phyloP scores from a whole-genome alignment of 176 grass and related monocot species.

The Oryza rufipogon region DNA sequence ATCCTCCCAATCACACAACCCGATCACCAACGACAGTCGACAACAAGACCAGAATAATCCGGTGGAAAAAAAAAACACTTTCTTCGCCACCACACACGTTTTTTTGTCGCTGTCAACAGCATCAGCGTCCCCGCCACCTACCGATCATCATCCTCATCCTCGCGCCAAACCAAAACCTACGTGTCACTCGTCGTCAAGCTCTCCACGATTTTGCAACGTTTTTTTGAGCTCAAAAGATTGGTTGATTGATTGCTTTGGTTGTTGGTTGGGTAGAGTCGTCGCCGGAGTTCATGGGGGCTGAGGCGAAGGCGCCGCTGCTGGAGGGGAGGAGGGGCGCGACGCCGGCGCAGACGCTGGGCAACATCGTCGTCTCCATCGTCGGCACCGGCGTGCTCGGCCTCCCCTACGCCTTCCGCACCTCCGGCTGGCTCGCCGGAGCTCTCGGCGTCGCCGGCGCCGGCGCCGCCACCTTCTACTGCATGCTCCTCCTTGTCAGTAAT shows the following conservation, averaged over 20 bases:
- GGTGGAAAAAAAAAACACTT: not conserved
- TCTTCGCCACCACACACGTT: not conserved
- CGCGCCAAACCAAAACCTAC: not conserved
- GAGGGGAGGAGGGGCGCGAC: slow-evolving; percentile 47
- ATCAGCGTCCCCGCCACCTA: not conserved
- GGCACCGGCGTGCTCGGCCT: slow-evolving; percentile 84
- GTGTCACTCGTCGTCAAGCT: not conserved
- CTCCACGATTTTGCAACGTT: not conserved
- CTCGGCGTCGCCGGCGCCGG: slow-evolving; percentile 60
- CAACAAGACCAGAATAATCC: not conserved
- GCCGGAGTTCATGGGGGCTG: not conserved
- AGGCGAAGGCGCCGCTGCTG: slow-evolving; percentile 48
- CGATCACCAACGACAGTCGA: not conserved
- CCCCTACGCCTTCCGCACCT: slow-evolving; percentile 77
- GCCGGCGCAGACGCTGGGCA: slow-evolving; percentile 70
- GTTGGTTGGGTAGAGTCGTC: no score
- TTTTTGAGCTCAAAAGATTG: not conserved
- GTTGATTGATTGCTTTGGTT: no score
- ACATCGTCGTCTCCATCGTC: slow-evolving; percentile 90
- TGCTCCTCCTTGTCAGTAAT: slow-evolving; percentile 79
- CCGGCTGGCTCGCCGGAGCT: slow-evolving; percentile 66
- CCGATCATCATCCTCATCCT: not conserved
- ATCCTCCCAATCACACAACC: not conserved
- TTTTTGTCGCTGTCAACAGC: not conserved
- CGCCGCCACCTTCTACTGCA: slow-evolving; percentile 77